Conservation (phyloP, 768 basidiomycete genomes). For the Serpula lacrymans region DNA sequence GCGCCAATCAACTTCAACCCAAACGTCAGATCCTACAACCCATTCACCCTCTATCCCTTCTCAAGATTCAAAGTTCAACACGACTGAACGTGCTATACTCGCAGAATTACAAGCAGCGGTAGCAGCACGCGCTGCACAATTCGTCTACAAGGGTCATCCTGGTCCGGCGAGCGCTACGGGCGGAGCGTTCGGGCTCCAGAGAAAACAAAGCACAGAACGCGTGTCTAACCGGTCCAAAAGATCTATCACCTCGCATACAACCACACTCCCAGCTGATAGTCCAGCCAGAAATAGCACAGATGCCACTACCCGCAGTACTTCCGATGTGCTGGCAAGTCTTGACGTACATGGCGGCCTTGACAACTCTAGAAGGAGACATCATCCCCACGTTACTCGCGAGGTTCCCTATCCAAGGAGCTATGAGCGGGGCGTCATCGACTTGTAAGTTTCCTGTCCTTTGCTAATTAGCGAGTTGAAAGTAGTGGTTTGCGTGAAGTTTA, state of each 20-base stretch:
- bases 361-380: constrained; percentile 44
- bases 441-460: constrained; percentile 44
- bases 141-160: constrained; percentile 43
- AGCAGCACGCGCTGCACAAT: constrained; percentile 53
- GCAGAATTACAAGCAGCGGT: constrained; percentile 53
- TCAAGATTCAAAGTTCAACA: constrained; percentile 44
- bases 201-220: constrained; percentile 17
- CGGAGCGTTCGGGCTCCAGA: constrained; percentile 26
- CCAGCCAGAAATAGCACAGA: not conserved
- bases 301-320: not conserved
- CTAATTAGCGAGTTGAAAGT: too few species aligned
- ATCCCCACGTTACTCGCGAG: constrained; percentile 44
- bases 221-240: not conserved
- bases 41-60: not conserved
- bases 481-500: too few species aligned
- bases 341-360: constrained; percentile 24
- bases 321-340: constrained; percentile 13
- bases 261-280: not conserved
- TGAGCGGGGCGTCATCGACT: constrained; percentile 57
- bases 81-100: constrained; percentile 59
- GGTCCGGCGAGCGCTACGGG: constrained; percentile 3
- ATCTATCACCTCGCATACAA: not conserved
- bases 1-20: too few species aligned
- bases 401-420: constrained; percentile 73
- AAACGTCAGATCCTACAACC: too few species aligned